Evolutionary conservation across 192 early-diverging fungal genomes (phyloP).

Genomic region (Backusella parvicylindrica): DNA sequence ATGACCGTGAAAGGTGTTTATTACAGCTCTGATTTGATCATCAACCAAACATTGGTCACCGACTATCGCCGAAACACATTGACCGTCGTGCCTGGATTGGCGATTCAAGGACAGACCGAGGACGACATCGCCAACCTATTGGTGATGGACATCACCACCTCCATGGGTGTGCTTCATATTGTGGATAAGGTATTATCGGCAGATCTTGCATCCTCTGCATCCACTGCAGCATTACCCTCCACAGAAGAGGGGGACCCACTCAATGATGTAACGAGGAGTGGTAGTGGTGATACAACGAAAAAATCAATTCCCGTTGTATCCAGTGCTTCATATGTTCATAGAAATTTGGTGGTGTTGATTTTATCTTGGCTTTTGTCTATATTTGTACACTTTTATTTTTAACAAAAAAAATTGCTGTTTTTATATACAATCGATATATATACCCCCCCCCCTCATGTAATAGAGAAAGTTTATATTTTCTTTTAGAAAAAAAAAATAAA

Average conservation of each 20-base stretch:
- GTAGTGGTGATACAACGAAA: neutral
- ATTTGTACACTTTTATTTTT: neutral
- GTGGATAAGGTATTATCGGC: conserved; percentile 2
- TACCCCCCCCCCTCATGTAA: too few relatives aligned
- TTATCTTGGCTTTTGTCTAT: neutral
- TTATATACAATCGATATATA: too few relatives aligned
- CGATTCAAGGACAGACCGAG: neutral
- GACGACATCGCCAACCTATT: neutral
- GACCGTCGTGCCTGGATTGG: neutral
- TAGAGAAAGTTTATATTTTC: too few relatives aligned
- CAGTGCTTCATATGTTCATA: neutral
- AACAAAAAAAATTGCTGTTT: neutral
- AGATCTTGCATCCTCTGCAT: neutral
- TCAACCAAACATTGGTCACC: neutral
- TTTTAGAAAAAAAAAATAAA: too few relatives aligned
- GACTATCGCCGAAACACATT: neutral
- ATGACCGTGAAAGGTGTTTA: neutral
- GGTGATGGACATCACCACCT: conserved; percentile 8
- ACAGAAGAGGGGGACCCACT: neutral
- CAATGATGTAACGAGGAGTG: neutral
- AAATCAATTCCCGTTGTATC: neutral
- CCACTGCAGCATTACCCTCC: neutral
- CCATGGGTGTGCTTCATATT: conserved; percentile 10
- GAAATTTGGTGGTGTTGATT: neutral
- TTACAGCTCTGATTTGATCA: neutral